Evolutionary conservation across 2,329 filamentous ascomycete species (phyloP).

Genomic region (Aplosporella prunicola): DNA sequence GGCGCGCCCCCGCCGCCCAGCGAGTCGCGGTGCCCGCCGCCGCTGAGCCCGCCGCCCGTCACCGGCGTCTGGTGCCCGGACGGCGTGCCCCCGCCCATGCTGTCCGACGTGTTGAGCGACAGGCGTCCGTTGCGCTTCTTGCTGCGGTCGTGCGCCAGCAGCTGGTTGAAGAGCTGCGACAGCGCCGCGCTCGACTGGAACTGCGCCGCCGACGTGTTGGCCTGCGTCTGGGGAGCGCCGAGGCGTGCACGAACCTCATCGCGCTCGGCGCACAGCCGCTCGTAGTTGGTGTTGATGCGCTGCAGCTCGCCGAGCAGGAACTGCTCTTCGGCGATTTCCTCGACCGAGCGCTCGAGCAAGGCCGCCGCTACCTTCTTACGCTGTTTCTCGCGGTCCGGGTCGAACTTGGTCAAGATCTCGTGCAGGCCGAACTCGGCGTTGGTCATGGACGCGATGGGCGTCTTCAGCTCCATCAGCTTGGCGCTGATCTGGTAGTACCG

Average conservation of each 20-base stretch:
- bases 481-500: constrained; percentile 80
- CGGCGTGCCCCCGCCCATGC: constrained; percentile 27
- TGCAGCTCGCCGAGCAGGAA: constrained; percentile 82
- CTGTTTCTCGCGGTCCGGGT: constrained; percentile 65
- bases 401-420: constrained; percentile 79
- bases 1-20: constrained; percentile 17
- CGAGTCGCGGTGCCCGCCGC: constrained; percentile 36
- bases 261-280: constrained; percentile 78
- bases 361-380: constrained; percentile 80
- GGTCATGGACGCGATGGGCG: constrained; percentile 55
- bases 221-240: constrained; percentile 65
- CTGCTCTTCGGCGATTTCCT: constrained; percentile 89
- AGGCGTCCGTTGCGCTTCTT: constrained; percentile 63
- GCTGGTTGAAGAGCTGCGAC: constrained; percentile 68
- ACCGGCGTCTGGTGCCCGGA: constrained; percentile 16
- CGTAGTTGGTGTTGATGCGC: constrained; percentile 78
- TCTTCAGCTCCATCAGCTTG: constrained; percentile 32
- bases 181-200: constrained; percentile 79
- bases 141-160: constrained; percentile 73
- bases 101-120: constrained; percentile 24
- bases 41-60: constrained; percentile 5
- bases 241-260: constrained; percentile 79
- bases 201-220: constrained; percentile 31
- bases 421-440: constrained; percentile 72
- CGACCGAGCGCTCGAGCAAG: constrained; percentile 67